Conservation (phyloP, 257 asterid genomes). For the Nicotiana paniculata region DNA sequence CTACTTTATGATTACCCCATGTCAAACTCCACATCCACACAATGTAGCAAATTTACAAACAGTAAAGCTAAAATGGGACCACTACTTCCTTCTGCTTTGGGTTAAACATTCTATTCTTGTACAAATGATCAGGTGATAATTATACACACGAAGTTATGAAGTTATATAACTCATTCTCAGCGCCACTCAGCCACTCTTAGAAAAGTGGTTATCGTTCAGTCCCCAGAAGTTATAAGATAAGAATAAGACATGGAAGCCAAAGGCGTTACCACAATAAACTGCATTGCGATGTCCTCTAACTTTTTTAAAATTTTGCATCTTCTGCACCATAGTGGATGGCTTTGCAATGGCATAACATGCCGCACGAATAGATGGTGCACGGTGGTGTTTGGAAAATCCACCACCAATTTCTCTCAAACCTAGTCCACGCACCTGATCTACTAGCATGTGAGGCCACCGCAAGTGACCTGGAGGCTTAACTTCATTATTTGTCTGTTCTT, state of each 20-base stretch:
- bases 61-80: constrained; percentile 2
- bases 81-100: background rate
- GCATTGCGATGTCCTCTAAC: constrained; percentile 91
- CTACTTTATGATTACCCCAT: background rate
- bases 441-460: constrained; percentile 93
- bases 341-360: constrained; percentile 91
- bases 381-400: constrained; percentile 91
- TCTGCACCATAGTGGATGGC: constrained; percentile 93
- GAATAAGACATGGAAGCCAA: background rate
- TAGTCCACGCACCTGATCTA: constrained; percentile 86
- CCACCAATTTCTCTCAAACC: constrained; percentile 93
- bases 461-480: constrained; percentile 51
- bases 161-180: background rate
- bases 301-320: constrained; percentile 69
- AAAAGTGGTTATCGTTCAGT: background rate
- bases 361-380: constrained; percentile 83
- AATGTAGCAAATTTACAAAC: background rate
- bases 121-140: background rate
- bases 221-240: background rate
- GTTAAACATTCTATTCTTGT: background rate
- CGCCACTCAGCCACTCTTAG: background rate
- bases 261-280: constrained; percentile 77
- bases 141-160: background rate
- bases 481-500: constrained; percentile 33
- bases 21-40: background rate